Conservation (phyloP, 176 grass and related monocot genomes). For the Neostapfia colusana region DNA sequence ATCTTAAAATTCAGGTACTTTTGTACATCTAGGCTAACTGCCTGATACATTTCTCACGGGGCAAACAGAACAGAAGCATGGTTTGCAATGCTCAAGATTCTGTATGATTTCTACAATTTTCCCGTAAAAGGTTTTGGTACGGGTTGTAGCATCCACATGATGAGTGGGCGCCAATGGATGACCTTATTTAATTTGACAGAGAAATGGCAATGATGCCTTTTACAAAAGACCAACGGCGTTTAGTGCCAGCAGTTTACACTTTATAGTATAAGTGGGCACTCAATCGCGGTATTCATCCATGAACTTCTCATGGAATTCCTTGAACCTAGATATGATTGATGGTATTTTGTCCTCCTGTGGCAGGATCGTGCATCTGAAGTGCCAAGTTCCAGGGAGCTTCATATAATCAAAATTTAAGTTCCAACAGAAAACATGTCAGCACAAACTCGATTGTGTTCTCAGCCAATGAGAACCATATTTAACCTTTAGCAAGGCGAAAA, state of each 20-base stretch:
- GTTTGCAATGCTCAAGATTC: slow-evolving; percentile 1
- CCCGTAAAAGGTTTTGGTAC: not conserved
- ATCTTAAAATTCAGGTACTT: slow-evolving; percentile 18
- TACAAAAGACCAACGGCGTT: not conserved
- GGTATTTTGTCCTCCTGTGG: slow-evolving; percentile 84
- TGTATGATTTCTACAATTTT: slow-evolving; percentile 4
- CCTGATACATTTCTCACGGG: not conserved
- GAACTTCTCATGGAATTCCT: slow-evolving; percentile 76
- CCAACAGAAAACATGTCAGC: slow-evolving; percentile 20
- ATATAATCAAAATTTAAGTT: not conserved
- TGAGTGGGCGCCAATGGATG: not conserved
- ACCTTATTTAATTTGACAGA: slow-evolving; percentile 21
- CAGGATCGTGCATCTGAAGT: slow-evolving; percentile 77
- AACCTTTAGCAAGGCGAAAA: not conserved
- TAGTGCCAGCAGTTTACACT: slow-evolving; percentile 6
- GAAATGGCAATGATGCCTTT: not conserved
- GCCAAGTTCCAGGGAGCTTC: slow-evolving; percentile 78
- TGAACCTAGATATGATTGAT: slow-evolving; percentile 62
- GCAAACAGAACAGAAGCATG: slow-evolving; percentile 25
- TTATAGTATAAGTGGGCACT: not conserved
- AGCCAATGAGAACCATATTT: not conserved
- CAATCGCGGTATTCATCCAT: slow-evolving; percentile 62
- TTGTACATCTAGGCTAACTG: slow-evolving; percentile 27
- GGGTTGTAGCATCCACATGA: slow-evolving; percentile 23
- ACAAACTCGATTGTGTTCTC: not conserved